Percentiles rank a stretch among this genome's conserved stretches.
Evolutionary conservation across 2,329 filamentous ascomycete genomes (phyloP).

Genomic region (Helminthosporium solani): DNA sequence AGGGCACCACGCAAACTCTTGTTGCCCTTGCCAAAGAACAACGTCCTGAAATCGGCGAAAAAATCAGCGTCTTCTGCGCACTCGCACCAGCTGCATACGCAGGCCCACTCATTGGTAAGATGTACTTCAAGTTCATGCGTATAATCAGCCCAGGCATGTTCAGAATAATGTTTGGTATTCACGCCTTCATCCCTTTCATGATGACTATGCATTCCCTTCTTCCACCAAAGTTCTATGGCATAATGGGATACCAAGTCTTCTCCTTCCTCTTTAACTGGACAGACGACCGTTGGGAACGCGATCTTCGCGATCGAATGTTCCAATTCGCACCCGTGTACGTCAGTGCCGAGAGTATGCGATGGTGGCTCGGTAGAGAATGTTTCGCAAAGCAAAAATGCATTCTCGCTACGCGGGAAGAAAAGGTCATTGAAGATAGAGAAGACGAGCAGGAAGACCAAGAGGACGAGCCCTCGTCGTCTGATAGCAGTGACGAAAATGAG

Average conservation of each 20-base stretch:
- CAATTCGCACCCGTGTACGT: conserved; percentile 92
- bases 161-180: conserved; percentile 82
- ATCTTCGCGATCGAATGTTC: conserved; percentile 77
- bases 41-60: conserved; percentile 77
- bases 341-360: conserved; percentile 84
- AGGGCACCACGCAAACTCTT: conserved; percentile 86
- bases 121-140: conserved; percentile 91
- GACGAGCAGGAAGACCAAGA: conserved; percentile 38
- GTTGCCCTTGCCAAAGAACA: conserved; percentile 89
- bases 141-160: conserved; percentile 75
- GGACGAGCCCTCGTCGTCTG: conserved; percentile 9
- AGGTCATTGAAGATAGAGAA: conserved; percentile 59
- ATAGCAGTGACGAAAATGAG: conserved; percentile 15
- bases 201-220: conserved; percentile 74
- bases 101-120: conserved; percentile 78
- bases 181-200: conserved; percentile 92
- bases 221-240: conserved; percentile 69
- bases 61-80: conserved; percentile 85
- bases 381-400: conserved; percentile 87
- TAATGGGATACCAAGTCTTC: conserved; percentile 85
- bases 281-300: conserved; percentile 81
- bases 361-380: conserved; percentile 89
- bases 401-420: conserved; percentile 72
- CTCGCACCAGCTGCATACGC: conserved; percentile 89
- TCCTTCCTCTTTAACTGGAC: conserved; percentile 87